A percentile compares a stretch with the other conserved stretches of the same genome.
Conservation (phyloP, 371 early-diverging fungal species). For the Rhizopus sp. region DNA sequence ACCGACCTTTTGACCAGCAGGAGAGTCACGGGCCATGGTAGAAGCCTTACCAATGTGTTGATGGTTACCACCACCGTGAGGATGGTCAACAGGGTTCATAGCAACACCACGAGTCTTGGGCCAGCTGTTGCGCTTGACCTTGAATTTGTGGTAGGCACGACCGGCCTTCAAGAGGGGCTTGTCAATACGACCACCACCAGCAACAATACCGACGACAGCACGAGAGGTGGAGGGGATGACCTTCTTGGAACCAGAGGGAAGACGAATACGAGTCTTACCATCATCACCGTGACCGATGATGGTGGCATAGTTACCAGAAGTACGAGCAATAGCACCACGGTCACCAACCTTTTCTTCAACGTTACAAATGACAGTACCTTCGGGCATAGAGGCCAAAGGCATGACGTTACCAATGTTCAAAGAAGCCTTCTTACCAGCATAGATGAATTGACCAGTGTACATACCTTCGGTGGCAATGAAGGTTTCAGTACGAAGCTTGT, state of each 20-base stretch:
- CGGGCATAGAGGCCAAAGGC: constrained; percentile 96
- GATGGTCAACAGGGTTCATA: constrained; percentile 98
- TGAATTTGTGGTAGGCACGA: constrained; percentile 98
- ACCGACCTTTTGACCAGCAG: constrained; percentile 99
- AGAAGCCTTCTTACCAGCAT: constrained; percentile 98
- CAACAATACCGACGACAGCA: constrained; percentile 98
- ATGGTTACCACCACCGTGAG: constrained; percentile 83
- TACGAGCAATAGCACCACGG: constrained; percentile 98
- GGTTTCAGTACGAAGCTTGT: constrained; percentile 89
- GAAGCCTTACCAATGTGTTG: constrained; percentile 99
- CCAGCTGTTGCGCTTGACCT: constrained; percentile 99
- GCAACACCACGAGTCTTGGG: constrained; percentile 99
- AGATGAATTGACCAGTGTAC: constrained; percentile 99
- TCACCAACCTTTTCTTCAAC: constrained; percentile 98
- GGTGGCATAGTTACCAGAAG: constrained; percentile 98
- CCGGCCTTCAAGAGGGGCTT: constrained; percentile 99
- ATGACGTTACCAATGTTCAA: constrained; percentile 97
- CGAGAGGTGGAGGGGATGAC: constrained; percentile 89
- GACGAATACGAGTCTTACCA: constrained; percentile 95
- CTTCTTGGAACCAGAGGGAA: constrained; percentile 99
- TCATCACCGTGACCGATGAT: constrained; percentile 99
- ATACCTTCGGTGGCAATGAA: constrained; percentile 99
- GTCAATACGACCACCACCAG: constrained; percentile 99
- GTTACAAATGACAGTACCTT: constrained; percentile 99
- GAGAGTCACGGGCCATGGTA: constrained; percentile 94